Base-by-base conservation (phyloP, 2,329 filamentous ascomycete species). In the Mycocentrospora acerina region DNA sequence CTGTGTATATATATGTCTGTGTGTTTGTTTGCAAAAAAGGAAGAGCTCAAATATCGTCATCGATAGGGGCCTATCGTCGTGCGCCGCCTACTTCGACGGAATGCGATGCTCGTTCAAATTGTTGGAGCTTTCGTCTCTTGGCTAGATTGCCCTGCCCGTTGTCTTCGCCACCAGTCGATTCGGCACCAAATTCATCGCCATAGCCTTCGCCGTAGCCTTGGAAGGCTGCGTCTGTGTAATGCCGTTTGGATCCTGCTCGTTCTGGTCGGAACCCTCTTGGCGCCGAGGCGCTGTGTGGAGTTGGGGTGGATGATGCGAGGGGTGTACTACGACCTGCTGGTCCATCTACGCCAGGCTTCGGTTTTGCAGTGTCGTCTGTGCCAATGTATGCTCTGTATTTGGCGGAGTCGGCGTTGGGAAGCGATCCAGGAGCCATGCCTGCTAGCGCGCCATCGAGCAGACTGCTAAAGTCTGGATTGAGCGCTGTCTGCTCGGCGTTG, bases 141-240 rank as follows among this genome's bases (percentile, higher is more conserved):
- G 58, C 57, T 41, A 56, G 37, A 34, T 48, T 49, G 12, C 60
- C 55, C 31, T 58, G 55, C 13, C 54, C 46, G 34, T 85, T 81
- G 53, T 86, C 85, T 52, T 82, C 81, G 51, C 86, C 85, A 41
- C 82, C 84, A 15, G 85, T 87, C 15, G 83, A 87, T 57, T 88
- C 82, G 39, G 75, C 80, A 7, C 62, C 65, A 46, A 85, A 85
- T 48, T 88, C 84, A 46, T 89, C 85, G 8, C 77, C 77, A 51
- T 76, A 88, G 24, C 83, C 82, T 51, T 89, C 85, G 29, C 80
- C 79, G 56, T 90, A 90, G 28, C 86, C 86, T 55, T 86, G 82
- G 58, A 80, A 90, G 55, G 83, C 87, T 53, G 76, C 79, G 48
- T 90, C 86, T 26, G 83, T 82, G 60, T 90, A 90, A 46, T 82